Evolutionary conservation across 495 filamentous ascomycete species (phyloP), one percentile per base, ranked within the genome.

Genomic region (Penicillium coprophilum): DNA sequence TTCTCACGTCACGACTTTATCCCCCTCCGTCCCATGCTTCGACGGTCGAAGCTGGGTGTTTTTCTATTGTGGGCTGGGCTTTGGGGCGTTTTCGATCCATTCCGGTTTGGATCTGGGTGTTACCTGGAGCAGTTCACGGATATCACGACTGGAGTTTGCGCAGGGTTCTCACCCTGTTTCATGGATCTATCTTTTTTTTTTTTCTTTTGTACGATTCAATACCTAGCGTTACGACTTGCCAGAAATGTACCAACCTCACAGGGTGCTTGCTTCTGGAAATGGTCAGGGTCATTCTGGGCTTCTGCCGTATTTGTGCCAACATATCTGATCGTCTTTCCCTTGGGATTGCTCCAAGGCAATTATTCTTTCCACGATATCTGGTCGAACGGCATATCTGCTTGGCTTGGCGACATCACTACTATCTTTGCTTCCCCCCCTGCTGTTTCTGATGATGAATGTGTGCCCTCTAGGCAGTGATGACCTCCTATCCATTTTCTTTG

Each of bases 201-300:
- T 64, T 65, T 56, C 60, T 46, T 68, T 63, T 60, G 60, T 71
- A 54, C 43, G 51, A 54, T 56, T 40, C 47, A 53, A 62, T 67
- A 59, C 52, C 60, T 69, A 59, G 66, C 61, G 60, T 62, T 65
- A 59, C 51, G 44, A 60, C 55, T 51, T 68, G 63, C 53, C 43
- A 56, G 40, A 53, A 59, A 61, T 68, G 58, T 66, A 68, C 55
- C 60, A 63, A 51, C 39, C 55, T 63, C 39, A 21, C 56, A 47
- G 34, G 46, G 44, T 48, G 57, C 48, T 40, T 36, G 28, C 17
- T 24, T 62, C 58, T 55, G 59, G 60, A 51, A 56, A 49, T 58
- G 55, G 61, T 52, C 44, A 60, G 43, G 51, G 58, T 11, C 32
- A 48, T 52, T 41, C 39, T 62, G 48, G 44, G 32, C 24, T 59